Conservation (phyloP, 768 basidiomycete species). For the Russula virescens region DNA sequence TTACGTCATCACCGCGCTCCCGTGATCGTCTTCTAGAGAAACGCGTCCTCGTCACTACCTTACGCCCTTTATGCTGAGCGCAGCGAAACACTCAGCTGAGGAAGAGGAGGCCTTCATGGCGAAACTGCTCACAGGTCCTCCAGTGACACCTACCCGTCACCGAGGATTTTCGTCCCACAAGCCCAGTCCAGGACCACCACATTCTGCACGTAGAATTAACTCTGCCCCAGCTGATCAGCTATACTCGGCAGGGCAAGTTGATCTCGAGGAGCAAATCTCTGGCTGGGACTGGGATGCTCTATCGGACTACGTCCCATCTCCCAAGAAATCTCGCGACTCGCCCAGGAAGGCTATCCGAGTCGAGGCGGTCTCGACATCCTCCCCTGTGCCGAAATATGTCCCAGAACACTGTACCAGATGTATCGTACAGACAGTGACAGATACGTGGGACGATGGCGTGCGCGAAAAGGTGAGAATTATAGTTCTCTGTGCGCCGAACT, state of each 20-base stretch:
- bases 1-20: constrained; percentile 17
- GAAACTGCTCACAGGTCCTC: constrained; percentile 39
- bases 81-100: constrained; percentile 32
- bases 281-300: constrained; percentile 25
- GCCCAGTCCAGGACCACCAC: not conserved
- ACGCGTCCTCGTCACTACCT: too few species aligned
- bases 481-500: not conserved
- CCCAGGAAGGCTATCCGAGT: not conserved
- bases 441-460: constrained; percentile 1
- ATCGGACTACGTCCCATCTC: constrained; percentile 25
- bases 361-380: not conserved
- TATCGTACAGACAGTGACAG: constrained; percentile 4
- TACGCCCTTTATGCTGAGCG: constrained; percentile 31
- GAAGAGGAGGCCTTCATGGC: constrained; percentile 61
- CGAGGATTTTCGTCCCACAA: constrained; percentile 9
- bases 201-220: not conserved
- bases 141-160: constrained; percentile 25
- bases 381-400: constrained; percentile 4
- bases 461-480: constrained; percentile 18
- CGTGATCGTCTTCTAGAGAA: constrained; percentile 2
- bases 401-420: constrained; percentile 21
- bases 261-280: constrained; percentile 10
- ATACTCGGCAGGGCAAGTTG: constrained; percentile 10
- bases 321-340: constrained; percentile 12
- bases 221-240: not conserved